Evolutionary conservation across 2,329 filamentous ascomycete genomes (phyloP).

Genomic region (Ascomycota sp.): DNA sequence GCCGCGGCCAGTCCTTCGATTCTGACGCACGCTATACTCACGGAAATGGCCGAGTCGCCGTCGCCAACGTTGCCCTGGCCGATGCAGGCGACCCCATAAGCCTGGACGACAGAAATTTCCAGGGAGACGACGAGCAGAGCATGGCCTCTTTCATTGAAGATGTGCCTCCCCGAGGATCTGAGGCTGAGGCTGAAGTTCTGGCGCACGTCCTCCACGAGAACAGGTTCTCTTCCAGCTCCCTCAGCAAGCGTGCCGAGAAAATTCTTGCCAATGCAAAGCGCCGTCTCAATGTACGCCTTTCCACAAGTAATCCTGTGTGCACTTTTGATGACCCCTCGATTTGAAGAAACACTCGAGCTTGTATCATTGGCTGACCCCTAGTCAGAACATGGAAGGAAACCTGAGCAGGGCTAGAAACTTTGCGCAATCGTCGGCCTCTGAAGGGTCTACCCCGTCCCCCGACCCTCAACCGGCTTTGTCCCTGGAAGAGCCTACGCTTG

Average conservation of each 20-base stretch:
- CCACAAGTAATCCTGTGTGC: too few species aligned
- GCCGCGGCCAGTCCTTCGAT: constrained; percentile 34
- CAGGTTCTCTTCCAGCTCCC: constrained; percentile 47
- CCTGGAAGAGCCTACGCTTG: constrained; percentile 5
- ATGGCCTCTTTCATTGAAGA: constrained; percentile 35
- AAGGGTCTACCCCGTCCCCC: constrained; percentile 30
- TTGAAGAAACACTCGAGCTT: too few species aligned
- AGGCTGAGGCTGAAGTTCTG: constrained; percentile 2
- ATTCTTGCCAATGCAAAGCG: constrained; percentile 88
- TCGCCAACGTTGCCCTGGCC: constrained; percentile 21
- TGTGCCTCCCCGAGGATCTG: constrained; percentile 9
- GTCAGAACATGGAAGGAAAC: constrained; percentile 82
- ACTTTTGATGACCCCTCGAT: too few species aligned
- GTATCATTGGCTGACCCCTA: background rate
- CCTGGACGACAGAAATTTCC: constrained; percentile 43
- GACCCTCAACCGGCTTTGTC: constrained; percentile 13
- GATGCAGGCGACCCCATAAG: constrained; percentile 43
- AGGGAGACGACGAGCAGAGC: constrained; percentile 48
- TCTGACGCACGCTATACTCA: constrained; percentile 12
- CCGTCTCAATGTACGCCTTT: constrained; percentile 51
- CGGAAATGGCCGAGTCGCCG: too few species aligned
- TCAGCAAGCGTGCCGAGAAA: constrained; percentile 69
- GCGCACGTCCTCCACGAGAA: constrained; percentile 21
- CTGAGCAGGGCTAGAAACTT: constrained; percentile 58
- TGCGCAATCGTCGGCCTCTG: constrained; percentile 20